Base-by-base conservation (phyloP, 371 early-diverging fungal genomes). In the Rhizopus delemar region DNA sequence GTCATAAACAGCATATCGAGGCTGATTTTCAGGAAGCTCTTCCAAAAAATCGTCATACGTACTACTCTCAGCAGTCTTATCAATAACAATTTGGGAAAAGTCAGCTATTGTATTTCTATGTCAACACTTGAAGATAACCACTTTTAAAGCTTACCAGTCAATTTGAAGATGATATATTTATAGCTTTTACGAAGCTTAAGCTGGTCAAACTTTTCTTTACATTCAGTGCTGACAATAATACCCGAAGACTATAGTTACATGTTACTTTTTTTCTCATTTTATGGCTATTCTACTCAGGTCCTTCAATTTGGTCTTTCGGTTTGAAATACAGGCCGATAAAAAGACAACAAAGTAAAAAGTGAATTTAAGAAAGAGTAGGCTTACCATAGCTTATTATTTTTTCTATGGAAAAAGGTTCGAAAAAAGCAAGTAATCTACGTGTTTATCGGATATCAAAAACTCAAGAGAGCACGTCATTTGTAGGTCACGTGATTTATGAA, bases 1-100 rank as follows among this genome's bases (percentile, higher is more conserved):
- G 73, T 95, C 94, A 68, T 84, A 94, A 35, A 94, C 88, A 57
- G 89, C 92, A 70, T 86, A 95, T 56, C 93, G 87, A 67, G 93
- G 88, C 46, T 88, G 89, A 53, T 75, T 57, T 29, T 66, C 71
- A 39, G 94, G 93, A 36, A 94, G 82, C 3, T 58, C 41, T 2
- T 22, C 55, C 31, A 93, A 53, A 65, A 95, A 94, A 5, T 78
- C 81, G 22, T 87, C 83, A 66, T 91, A 94, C 22, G 69, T 68
- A 35, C 65, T 77, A 31, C 51, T 53, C 52, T 71, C 77, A 32
- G 76, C 74, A 48, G 77, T 62, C 65, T 84, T 83, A n/a, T 91
- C 92, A 46, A 91, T 82, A 13, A 89, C 75, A 52, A 93, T 86
- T 60, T 86, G 72, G 57, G 62, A 72, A 46, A 62, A 59, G 59